Conservation (phyloP, 108 stramenopile genomes). For the Cylindrotheca fusiformis region DNA sequence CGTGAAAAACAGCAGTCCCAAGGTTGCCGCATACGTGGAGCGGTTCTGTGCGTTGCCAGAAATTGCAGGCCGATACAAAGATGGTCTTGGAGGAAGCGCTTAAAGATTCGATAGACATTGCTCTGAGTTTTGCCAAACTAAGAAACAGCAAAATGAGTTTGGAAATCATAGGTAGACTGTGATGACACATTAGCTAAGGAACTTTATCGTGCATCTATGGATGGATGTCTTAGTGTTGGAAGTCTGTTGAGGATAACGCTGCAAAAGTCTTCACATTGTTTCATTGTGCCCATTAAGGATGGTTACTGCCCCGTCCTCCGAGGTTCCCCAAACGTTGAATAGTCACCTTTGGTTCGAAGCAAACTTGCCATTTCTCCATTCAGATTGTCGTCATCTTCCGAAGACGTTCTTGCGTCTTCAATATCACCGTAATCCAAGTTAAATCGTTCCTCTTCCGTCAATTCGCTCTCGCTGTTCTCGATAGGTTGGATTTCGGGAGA, state of each 20-base stretch:
- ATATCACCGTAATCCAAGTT: slow-evolving; percentile 30
- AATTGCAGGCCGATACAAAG: slow-evolving; percentile 32
- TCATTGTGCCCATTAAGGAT: neutral
- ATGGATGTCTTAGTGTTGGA: too few relatives aligned
- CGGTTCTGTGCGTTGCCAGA: slow-evolving; percentile 35
- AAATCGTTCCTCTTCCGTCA: slow-evolving; percentile 38
- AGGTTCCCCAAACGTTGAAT: neutral
- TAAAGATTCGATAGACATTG: neutral
- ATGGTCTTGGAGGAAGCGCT: slow-evolving; percentile 11
- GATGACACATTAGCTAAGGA: too few relatives aligned
- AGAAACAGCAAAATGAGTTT: too few relatives aligned
- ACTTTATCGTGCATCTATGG: too few relatives aligned
- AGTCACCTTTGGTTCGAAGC: too few relatives aligned
- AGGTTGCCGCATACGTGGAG: slow-evolving; percentile 36
- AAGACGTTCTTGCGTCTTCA: neutral
- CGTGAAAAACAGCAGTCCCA: slow-evolving; percentile 37
- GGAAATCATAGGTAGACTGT: too few relatives aligned
- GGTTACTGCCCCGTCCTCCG: neutral
- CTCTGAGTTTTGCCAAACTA: too few relatives aligned
- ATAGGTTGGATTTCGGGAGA: too few relatives aligned
- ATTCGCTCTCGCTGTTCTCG: too few relatives aligned
- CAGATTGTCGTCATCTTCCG: neutral
- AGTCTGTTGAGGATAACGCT: too few relatives aligned
- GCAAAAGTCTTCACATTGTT: too few relatives aligned
- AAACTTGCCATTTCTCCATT: neutral